Evolutionary conservation across 2,329 filamentous ascomycete genomes (phyloP).

Genomic region (Ceratocystis albifundus): DNA sequence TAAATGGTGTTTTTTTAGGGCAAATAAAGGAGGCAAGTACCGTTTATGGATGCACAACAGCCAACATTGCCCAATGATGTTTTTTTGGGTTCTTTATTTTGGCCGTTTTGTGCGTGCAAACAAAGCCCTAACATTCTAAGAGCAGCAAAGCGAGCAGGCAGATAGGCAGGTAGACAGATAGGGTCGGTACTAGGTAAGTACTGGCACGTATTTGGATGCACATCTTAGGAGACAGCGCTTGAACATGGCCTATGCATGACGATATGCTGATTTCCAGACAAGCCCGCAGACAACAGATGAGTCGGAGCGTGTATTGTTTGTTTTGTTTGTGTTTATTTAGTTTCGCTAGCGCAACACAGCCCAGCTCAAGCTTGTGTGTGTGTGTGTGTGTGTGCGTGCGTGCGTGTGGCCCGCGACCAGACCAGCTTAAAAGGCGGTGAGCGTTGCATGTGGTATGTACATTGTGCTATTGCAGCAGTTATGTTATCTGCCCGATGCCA

Average conservation of each 20-base stretch:
- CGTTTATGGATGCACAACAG: not conserved
- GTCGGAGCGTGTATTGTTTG: not conserved
- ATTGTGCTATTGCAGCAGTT: no score
- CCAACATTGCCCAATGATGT: not conserved
- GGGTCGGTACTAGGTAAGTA: no score
- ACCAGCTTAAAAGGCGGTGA: not conserved
- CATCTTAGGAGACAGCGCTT: no score
- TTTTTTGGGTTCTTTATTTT: not conserved
- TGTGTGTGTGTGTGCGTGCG: not conserved
- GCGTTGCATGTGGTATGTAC: not conserved
- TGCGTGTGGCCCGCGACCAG: not conserved
- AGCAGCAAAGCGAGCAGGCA: not conserved
- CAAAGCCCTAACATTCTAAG: not conserved
- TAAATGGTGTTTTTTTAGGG: not conserved
- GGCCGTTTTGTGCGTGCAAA: not conserved
- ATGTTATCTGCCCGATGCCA: no score
- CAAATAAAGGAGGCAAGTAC: not conserved
- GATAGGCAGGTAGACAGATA: no score
- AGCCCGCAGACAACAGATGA: no score
- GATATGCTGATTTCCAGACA: no score
- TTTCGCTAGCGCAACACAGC: not conserved
- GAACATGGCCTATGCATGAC: not conserved
- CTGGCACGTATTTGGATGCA: no score
- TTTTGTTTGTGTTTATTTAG: not conserved
- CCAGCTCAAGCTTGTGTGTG: not conserved